phyloP scores from a whole-genome alignment of 2,329 filamentous ascomycete genomes.

The Emmonsia crescens region DNA sequence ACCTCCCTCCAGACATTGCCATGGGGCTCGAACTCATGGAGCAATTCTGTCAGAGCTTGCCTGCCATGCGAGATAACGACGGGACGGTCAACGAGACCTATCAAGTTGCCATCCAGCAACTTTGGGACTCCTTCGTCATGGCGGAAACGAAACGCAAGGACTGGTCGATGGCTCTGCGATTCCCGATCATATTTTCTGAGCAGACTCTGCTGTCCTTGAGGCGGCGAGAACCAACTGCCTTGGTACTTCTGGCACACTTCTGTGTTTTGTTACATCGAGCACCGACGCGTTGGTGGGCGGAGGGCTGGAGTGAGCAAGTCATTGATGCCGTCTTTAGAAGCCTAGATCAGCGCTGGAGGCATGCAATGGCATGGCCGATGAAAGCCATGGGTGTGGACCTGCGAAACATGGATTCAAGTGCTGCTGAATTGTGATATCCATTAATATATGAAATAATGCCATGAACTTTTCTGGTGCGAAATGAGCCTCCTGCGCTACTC shows the following conservation, averaged over 20 bases:
- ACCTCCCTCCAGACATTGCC: constrained; percentile 7
- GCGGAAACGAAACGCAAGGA: constrained; percentile 11
- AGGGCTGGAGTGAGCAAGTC: constrained; percentile 12
- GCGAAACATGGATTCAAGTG: background rate
- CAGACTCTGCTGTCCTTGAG: constrained; percentile 20
- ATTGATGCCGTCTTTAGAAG: constrained; percentile 7
- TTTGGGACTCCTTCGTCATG: constrained; percentile 13
- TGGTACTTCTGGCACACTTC: constrained; percentile 30
- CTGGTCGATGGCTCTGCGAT: constrained; percentile 11
- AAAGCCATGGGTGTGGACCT: background rate
- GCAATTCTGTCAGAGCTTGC: constrained; percentile 1
- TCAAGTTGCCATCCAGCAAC: constrained; percentile 7
- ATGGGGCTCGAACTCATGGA: constrained; percentile 10
- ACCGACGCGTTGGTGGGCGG: constrained; percentile 14
- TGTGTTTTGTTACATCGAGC: constrained; percentile 22
- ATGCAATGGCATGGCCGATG: constrained; percentile 12
- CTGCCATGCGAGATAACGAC: background rate
- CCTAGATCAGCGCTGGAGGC: constrained; percentile 7
- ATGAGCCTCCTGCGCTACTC: background rate
- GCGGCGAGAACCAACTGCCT: constrained; percentile 21
- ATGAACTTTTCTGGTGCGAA: background rate
- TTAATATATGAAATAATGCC: background rate
- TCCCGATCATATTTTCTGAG: constrained; percentile 13
- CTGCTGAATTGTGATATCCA: background rate
- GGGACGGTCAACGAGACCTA: background rate